phyloP scores from a whole-genome alignment of 768 basidiomycete genomes.

The Harrya chromipes region DNA sequence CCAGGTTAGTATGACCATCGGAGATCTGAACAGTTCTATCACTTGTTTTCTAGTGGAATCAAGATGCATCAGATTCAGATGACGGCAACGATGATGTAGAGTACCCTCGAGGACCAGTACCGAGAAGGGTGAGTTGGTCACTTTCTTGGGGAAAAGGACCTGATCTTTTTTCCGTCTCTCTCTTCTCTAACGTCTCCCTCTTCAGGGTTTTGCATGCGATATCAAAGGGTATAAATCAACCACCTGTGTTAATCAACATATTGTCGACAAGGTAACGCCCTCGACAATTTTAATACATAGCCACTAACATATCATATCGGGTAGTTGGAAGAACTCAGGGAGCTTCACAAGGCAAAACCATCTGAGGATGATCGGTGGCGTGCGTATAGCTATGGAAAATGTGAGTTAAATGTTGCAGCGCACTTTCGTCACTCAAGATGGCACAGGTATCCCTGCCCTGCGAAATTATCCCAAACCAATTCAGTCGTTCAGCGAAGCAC shows the following conservation, averaged over 20 bases:
- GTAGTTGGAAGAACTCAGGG: slow-evolving; percentile 64
- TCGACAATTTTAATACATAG: background rate
- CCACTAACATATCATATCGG: background rate
- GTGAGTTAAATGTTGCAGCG: slow-evolving; percentile 34
- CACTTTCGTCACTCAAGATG: slow-evolving; percentile 4
- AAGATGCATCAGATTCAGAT: slow-evolving; percentile 36
- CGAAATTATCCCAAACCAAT: slow-evolving; percentile 57
- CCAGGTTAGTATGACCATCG: slow-evolving; percentile 31
- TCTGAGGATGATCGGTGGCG: slow-evolving; percentile 67
- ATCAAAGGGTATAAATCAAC: slow-evolving; percentile 35
- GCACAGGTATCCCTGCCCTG: slow-evolving; percentile 56
- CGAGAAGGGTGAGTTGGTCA: slow-evolving; percentile 30
- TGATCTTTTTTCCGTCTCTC: background rate
- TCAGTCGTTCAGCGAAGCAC: slow-evolving; percentile 55
- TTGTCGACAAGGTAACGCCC: slow-evolving; percentile 62
- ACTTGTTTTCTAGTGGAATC: slow-evolving; percentile 27
- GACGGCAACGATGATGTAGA: slow-evolving; percentile 28
- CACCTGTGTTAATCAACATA: slow-evolving; percentile 62
- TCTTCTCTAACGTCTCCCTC: background rate
- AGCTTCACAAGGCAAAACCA: slow-evolving; percentile 59
- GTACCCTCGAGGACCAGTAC: slow-evolving; percentile 14
- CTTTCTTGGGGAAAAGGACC: background rate
- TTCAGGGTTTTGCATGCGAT: slow-evolving; percentile 69
- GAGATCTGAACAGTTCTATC: background rate
- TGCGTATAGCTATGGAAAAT: slow-evolving; percentile 61